Evolutionary conservation across 208 protist genomes (phyloP), one percentile per base, ranked within the genome.

Genomic region (Novymonas esmeraldas): DNA sequence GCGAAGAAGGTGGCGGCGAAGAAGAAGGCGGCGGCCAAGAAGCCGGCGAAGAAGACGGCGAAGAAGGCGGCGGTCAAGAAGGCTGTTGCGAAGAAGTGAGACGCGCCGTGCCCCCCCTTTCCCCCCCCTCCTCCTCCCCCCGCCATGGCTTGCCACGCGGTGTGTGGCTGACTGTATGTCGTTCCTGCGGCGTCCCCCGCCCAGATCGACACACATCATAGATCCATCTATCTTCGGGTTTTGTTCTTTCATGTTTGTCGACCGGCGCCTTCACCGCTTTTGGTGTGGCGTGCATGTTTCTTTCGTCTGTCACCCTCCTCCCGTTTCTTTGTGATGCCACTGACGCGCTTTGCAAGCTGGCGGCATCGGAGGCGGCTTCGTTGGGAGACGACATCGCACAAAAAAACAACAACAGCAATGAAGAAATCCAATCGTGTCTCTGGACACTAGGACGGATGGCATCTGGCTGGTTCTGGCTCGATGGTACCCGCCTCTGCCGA

Each of bases 171-270:
- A 59, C 52, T 59, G 52, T 44, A 59, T 34, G 36, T 39, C 22
- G 36, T 46, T 48, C 39, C n/a, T 34, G 56, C 26, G 39, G 56
- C 56, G 44, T 29, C 34, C 44, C 24, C 56, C 31, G 33, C 29
- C 18, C 41, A 24, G n/a, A n/a, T n/a, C n/a, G n/a, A 50, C 31
- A 4, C 36, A 29, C 54, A 59, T 52, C 57, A 69, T 69, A 69
- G 54, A 75, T 69, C 54, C 45, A 29, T 42, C 50, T 68, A 44
- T 61, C 62, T 60, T 39, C 20, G 36, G 28, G 51, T 38, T 63
- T 50, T 59, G 10, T 44, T 33, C 18, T 57, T 26, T 24, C 46
- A 6, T 46, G 1, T 26, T 56, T 31, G 10, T 5, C 50, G 18
- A 45, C 39, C 36, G 26, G 20, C 26, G 33, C 26, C 55, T 60